Conservation (phyloP, 2,329 filamentous ascomycete genomes). For the Arachnopeziza araneosa region DNA sequence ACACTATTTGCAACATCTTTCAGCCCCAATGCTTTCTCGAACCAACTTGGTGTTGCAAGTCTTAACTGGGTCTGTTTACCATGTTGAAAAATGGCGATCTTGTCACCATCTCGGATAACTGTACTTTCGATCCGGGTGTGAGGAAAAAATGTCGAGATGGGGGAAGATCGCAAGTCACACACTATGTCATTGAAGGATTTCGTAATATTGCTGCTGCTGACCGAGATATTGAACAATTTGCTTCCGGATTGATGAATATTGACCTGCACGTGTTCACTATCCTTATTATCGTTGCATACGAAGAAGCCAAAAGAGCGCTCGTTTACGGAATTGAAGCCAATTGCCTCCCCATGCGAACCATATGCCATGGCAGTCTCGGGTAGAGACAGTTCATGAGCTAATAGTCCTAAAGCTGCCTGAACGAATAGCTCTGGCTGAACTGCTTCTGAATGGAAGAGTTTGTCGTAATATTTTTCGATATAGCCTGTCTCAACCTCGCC, state of each 20-base stretch:
- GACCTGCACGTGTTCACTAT: constrained; percentile 18
- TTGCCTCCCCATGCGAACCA: constrained; percentile 40
- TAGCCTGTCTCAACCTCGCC: constrained; percentile 95
- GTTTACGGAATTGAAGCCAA: constrained; percentile 42
- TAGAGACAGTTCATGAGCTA: constrained; percentile 43
- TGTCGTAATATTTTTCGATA: constrained; percentile 79
- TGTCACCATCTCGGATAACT: constrained; percentile 57
- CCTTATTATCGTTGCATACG: constrained; percentile 4
- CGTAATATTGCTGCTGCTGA: constrained; percentile 43
- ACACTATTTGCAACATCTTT: constrained; percentile 80
- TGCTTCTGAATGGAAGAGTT: constrained; percentile 63
- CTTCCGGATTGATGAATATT: constrained; percentile 26
- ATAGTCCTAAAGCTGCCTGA: constrained; percentile 77
- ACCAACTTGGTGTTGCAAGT: constrained; percentile 67
- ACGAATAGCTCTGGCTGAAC: constrained; percentile 70
- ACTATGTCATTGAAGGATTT: constrained; percentile 36
- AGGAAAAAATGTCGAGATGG: constrained; percentile 72
- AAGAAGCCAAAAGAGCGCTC: constrained; percentile 26
- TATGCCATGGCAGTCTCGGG: constrained; percentile 22
- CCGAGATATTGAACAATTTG: constrained; percentile 35
- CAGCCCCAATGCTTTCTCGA: constrained; percentile 77
- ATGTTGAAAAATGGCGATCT: constrained; percentile 72
- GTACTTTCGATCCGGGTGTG: constrained; percentile 75
- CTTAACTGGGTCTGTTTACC: constrained; percentile 54
- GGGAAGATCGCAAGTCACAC: constrained; percentile 37